Evolutionary conservation across 1,284 basidiomycete genomes (phyloP), one percentile per base, ranked within the genome.

Genomic region (Ganoderma boninense): DNA sequence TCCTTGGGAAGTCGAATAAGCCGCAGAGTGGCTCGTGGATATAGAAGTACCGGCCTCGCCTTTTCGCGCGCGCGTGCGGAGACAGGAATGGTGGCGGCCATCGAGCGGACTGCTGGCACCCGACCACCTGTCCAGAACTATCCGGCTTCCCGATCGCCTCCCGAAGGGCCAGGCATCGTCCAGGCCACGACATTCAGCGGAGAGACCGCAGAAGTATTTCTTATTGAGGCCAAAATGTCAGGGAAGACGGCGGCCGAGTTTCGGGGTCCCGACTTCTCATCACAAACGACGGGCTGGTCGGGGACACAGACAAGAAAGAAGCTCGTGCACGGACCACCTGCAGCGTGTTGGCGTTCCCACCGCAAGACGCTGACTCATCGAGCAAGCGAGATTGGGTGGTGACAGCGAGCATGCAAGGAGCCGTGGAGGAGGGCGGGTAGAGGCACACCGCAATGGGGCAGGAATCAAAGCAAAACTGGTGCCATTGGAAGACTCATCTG

Each of bases 271-370:
- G 38, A 42, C 38, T 23, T 40, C 29, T 40, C 18, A 2, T 35
- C 56, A 57, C 13, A 57, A 57, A 52, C 56, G 56, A 57, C 56
- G 56, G 56, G 35, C 35, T 35, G 2, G 35, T 60, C 60, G 60
- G 38, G 20, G n/a, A 26, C 11, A n/a, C 60, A 26, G 23, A 40
- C 38, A 26, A 43, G 60, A 62, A 13, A 23, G 57, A 60, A 38
- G 60, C 60, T 23, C 40, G 40, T 23, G 60, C 60, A 62, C 60
- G 60, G 60, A 62, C 60, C 60, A 42, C 60, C 60, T 57, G 16
- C 29, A 35, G 56, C 56, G 18, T 57, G 26, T 29, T 23, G 57
- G 57, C 57, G 38, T 60, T 60, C 57, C 57, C 57, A 60, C 57
- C 57, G 40, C 35, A 60, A 7, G 35, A 10, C 57, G 57, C 35